Percentiles rank a stretch among this genome's conserved stretches.
These are phyloP conservation scores for Physcia stellaris DNA, from an alignment of 495 filamentous ascomycete genomes.

Conservation along the genomic window DNA sequence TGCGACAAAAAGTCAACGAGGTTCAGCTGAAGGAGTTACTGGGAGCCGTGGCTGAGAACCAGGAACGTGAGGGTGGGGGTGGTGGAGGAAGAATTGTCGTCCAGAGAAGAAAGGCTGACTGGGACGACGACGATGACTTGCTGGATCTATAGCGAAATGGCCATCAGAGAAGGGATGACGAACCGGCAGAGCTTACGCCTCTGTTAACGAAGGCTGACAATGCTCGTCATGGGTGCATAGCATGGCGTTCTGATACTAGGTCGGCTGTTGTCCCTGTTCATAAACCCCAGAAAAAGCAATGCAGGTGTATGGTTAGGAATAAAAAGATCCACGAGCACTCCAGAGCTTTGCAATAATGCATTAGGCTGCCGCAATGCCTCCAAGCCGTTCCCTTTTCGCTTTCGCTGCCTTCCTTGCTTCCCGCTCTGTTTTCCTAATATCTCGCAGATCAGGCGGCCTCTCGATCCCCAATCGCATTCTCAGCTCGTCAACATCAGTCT, in stretches of 20 bases:
- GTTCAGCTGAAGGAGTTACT: slow-evolving; percentile 85
- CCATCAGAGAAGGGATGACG: not conserved
- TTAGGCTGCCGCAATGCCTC: slow-evolving; percentile 15
- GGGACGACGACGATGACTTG: slow-evolving; percentile 79
- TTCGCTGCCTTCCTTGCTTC: slow-evolving; percentile 53
- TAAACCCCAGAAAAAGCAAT: not conserved
- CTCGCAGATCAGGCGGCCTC: slow-evolving; percentile 76
- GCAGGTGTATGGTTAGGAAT: too few relatives aligned
- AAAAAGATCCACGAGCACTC: too few relatives aligned
- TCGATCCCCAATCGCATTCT: slow-evolving; percentile 67
- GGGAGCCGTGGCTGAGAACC: slow-evolving; percentile 63
- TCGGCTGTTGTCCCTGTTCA: too few relatives aligned
- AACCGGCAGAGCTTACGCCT: not conserved
- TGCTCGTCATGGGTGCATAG: slow-evolving; percentile 2
- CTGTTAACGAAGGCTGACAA: not conserved
- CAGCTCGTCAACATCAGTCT: slow-evolving; percentile 68
- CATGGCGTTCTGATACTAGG: too few relatives aligned
- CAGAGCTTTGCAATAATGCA: not conserved
- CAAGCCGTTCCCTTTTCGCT: slow-evolving; percentile 26
- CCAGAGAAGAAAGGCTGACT: slow-evolving; percentile 71
- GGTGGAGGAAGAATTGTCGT: slow-evolving; percentile 63
- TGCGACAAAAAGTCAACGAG: slow-evolving; percentile 79
- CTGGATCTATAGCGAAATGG: slow-evolving; percentile 37
- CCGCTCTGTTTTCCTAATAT: slow-evolving; percentile 56
- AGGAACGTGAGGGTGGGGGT: slow-evolving; percentile 32